Conservation (phyloP, 495 filamentous ascomycete genomes). For the Penicillium riverlandense region DNA sequence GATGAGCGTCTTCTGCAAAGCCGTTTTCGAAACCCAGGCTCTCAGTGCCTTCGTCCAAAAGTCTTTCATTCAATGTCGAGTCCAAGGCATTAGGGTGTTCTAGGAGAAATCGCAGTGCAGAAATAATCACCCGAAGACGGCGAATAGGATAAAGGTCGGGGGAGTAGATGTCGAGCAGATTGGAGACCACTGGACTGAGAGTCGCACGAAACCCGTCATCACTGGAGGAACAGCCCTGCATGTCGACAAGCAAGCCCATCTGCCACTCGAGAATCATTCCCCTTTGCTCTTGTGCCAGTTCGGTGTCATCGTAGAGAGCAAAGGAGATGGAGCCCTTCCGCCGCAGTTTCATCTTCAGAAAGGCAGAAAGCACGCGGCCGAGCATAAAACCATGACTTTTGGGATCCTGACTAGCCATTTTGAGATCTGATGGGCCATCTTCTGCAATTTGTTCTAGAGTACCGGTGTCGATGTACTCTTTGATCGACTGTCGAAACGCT, state of each 20-base stretch:
- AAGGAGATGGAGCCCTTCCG: constrained; percentile 16
- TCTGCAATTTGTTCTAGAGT: constrained; percentile 25
- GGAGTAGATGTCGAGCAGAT: constrained; percentile 37
- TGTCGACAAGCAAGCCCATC: constrained; percentile 31
- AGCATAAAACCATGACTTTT: constrained; percentile 37
- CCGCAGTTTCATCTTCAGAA: constrained; percentile 37
- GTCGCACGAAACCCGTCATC: constrained; percentile 26
- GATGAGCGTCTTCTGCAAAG: constrained; percentile 45
- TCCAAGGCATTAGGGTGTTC: constrained; percentile 30
- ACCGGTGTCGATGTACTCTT: constrained; percentile 39
- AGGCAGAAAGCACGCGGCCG: constrained; percentile 38
- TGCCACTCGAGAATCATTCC: constrained; percentile 53
- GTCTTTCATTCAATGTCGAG: constrained; percentile 13
- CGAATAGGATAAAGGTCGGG: constrained; percentile 34
- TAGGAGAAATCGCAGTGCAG: constrained; percentile 31
- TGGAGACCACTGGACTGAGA: constrained; percentile 22
- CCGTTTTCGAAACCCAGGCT: constrained; percentile 18
- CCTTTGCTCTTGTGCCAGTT: constrained; percentile 25
- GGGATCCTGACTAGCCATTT: constrained; percentile 21
- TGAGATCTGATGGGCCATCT: constrained; percentile 17
- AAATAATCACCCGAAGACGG: constrained; percentile 36
- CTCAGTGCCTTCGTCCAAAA: constrained; percentile 31
- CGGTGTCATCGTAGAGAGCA: constrained; percentile 36
- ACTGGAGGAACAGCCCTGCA: constrained; percentile 17
- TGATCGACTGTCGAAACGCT: constrained; percentile 36